These are phyloP conservation scores for Acrocalymma vagum DNA, from an alignment of 2,329 filamentous ascomycete species.

Conservation along the genomic window DNA sequence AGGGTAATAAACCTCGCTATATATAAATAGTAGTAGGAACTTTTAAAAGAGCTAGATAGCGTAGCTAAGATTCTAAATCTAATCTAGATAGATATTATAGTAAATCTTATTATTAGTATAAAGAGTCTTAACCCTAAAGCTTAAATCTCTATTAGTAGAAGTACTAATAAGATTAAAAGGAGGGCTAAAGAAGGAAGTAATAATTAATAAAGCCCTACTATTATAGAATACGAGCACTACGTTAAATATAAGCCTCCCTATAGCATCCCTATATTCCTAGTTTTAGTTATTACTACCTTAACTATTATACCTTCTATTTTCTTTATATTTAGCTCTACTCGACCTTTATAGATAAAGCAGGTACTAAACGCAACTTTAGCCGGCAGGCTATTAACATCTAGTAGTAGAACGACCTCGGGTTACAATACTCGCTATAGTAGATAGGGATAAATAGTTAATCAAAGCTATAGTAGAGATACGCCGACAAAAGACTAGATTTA, in stretches of 20 bases:
- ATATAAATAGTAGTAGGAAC: constrained; percentile 51
- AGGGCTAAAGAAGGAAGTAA: constrained; percentile 1
- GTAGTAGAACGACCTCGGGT: neutral
- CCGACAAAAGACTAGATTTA: constrained; percentile 6
- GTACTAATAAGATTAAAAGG: neutral
- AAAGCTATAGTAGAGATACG: neutral
- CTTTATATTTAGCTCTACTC: constrained; percentile 7
- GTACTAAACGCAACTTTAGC: constrained; percentile 17
- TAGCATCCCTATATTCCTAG: constrained; percentile 43
- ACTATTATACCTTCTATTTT: neutral
- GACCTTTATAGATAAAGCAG: constrained; percentile 10
- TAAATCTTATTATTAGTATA: constrained; percentile 55
- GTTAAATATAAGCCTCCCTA: constrained; percentile 45
- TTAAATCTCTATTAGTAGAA: constrained; percentile 3
- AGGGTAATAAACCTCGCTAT: constrained; percentile 51
- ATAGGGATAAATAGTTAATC: neutral
- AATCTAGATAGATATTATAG: constrained; percentile 56
- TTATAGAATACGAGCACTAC: constrained; percentile 31
- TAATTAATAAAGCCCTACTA: constrained; percentile 24
- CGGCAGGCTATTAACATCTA: constrained; percentile 11
- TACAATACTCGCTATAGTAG: neutral
- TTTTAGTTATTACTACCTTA: constrained; percentile 8
- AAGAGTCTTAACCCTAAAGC: constrained; percentile 16
- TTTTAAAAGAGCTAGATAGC: constrained; percentile 32
- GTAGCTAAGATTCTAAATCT: constrained; percentile 52